Evolutionary conservation across 1,284 basidiomycete genomes (phyloP).

Genomic region (Leccinum pallidistipes): DNA sequence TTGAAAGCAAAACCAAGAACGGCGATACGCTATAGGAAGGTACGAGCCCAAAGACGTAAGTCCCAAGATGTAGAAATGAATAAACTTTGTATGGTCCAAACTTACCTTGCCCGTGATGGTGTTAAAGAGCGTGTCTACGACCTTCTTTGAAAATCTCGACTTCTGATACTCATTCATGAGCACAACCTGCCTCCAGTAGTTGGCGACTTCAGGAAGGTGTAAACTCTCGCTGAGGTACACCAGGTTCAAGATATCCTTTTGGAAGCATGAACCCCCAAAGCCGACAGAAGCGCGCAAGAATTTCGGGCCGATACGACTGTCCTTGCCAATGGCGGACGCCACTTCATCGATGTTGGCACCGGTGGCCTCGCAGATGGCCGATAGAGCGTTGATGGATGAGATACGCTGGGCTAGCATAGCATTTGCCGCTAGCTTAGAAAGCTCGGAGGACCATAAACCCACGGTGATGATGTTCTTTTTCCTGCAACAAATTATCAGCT

Average conservation of each 20-base stretch:
- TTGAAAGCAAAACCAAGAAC: slow-evolving; percentile 97
- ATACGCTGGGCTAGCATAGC: slow-evolving; percentile 99
- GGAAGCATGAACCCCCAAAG: slow-evolving; percentile 99
- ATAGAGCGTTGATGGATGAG: slow-evolving; percentile 96
- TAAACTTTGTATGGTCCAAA: slow-evolving; percentile 7
- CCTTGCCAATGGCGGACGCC: slow-evolving; percentile 90
- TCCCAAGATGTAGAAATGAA: background rate
- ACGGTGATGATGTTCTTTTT: slow-evolving; percentile 86
- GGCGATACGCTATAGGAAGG: slow-evolving; percentile 74
- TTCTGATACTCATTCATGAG: slow-evolving; percentile 98
- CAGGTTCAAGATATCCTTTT: slow-evolving; percentile 98
- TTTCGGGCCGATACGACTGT: slow-evolving; percentile 91
- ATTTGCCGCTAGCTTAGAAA: slow-evolving; percentile 98
- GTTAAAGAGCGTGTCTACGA: slow-evolving; percentile 96
- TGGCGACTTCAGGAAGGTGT: slow-evolving; percentile 95
- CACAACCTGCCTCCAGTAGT: slow-evolving; percentile 95
- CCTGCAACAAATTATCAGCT: slow-evolving; percentile 36
- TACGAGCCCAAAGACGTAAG: slow-evolving; percentile 1
- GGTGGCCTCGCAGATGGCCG: slow-evolving; percentile 99
- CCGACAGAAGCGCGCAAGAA: slow-evolving; percentile 95
- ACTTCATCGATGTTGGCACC: slow-evolving; percentile 99
- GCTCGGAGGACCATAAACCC: slow-evolving; percentile 97
- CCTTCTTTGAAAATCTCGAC: slow-evolving; percentile 83
- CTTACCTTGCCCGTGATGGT: slow-evolving; percentile 91
- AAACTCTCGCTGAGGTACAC: slow-evolving; percentile 95